These are phyloP conservation scores for Apiospora rasikravindrae DNA, from an alignment of 2,329 filamentous ascomycete genomes.

Conservation along the genomic window DNA sequence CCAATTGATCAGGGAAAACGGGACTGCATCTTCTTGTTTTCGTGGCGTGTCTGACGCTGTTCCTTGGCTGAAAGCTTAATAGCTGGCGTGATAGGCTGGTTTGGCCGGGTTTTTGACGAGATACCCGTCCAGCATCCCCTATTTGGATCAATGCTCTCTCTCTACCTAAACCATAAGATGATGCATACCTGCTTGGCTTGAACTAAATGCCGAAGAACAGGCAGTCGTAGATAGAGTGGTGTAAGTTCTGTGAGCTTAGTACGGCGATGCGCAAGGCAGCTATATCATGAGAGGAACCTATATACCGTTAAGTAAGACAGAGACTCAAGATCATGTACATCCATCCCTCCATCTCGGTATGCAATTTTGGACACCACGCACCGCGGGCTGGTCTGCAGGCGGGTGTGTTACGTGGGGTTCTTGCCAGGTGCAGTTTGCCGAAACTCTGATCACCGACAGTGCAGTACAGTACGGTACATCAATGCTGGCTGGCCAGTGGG, in stretches of 20 bases:
- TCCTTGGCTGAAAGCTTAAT: conserved; percentile 18
- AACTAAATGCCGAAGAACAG: not conserved
- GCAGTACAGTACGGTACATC: not conserved
- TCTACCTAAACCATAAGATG: no score
- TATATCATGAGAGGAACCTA: not conserved
- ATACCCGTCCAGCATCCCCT: conserved; percentile 7
- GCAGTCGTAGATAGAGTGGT: not conserved
- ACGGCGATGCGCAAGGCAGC: not conserved
- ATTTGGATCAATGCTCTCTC: not conserved
- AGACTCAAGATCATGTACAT: not conserved
- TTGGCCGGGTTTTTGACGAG: not conserved
- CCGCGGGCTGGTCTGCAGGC: conserved; percentile 11
- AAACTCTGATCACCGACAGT: not conserved
- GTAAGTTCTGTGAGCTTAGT: not conserved
- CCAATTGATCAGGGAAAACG: not conserved
- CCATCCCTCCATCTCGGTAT: not conserved
- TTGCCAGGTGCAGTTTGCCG: conserved; percentile 14
- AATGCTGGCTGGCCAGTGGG: not conserved
- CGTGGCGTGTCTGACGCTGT: conserved; percentile 5
- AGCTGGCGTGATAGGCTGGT: not conserved
- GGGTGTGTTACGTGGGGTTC: conserved; percentile 15
- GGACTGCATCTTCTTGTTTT: conserved; percentile 12
- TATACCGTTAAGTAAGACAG: not conserved
- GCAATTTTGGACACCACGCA: not conserved
- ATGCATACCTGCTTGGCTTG: not conserved